Percentiles rank a stretch among this genome's conserved stretches.
These are phyloP conservation scores for Leishmania turanica DNA, from an alignment of 208 protist genomes.

Conservation along the genomic window DNA sequence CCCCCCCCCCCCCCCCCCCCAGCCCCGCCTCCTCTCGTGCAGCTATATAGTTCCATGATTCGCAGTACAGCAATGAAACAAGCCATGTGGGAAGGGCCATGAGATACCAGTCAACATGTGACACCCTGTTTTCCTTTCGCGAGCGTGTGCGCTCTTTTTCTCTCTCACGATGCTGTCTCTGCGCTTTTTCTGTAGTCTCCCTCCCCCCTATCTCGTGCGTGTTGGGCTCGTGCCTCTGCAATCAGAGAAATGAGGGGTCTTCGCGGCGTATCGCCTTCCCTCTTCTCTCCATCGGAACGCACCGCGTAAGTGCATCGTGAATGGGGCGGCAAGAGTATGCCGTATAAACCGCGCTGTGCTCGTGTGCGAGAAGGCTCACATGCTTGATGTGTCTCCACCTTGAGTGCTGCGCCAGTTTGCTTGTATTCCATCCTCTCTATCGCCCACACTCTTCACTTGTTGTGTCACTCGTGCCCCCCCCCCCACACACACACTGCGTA, in stretches of 20 bases:
- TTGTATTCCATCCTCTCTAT: not conserved
- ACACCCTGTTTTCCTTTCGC: not conserved
- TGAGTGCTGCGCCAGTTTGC: not conserved
- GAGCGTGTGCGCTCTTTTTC: not conserved
- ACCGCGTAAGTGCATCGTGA: not conserved
- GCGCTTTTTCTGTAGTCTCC: not conserved
- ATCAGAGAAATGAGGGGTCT: not conserved
- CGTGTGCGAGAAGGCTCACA: not conserved
- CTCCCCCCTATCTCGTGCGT: not conserved
- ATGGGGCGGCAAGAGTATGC: not conserved
- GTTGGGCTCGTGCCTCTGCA: not conserved
- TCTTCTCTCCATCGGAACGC: not conserved
- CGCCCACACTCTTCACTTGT: not conserved
- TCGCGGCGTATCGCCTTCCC: not conserved
- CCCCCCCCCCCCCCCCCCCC: not conserved
- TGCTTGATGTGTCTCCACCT: conserved; percentile 5
- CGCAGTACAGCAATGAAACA: not conserved
- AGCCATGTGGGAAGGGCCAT: not conserved
- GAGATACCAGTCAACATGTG: not conserved
- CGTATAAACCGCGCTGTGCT: not conserved
- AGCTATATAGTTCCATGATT: not conserved
- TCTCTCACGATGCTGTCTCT: not conserved
- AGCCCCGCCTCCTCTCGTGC: not conserved
- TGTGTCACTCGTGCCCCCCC: too few species aligned
- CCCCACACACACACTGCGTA: not conserved